These are phyloP conservation scores for Marasmius fiardii DNA, from an alignment of 1,284 basidiomycete species.

Conservation along the genomic window DNA sequence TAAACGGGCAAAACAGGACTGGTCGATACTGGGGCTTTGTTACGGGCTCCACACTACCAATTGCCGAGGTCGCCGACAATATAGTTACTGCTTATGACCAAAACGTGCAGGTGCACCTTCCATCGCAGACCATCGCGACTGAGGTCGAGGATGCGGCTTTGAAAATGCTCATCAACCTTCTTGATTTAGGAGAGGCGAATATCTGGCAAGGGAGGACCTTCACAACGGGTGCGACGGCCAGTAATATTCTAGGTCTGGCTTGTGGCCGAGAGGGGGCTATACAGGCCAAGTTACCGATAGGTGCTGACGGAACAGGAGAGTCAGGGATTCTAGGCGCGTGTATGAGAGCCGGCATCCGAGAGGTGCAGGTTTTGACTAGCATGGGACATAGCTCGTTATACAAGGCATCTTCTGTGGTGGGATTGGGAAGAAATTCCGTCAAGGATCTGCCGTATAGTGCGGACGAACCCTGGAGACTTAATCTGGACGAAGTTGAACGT, in stretches of 20 bases:
- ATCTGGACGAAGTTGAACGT: constrained; percentile 8
- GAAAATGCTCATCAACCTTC: not conserved
- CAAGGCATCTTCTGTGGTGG: constrained; percentile 13
- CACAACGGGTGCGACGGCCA: constrained; percentile 15
- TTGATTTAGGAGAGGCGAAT: too few relatives aligned
- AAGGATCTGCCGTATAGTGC: constrained; percentile 10
- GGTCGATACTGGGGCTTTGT: constrained; percentile 15
- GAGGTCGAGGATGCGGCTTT: constrained; percentile 10
- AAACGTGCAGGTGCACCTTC: constrained; percentile 10
- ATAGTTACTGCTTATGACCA: constrained; percentile 13
- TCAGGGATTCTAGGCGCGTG: constrained; percentile 11
- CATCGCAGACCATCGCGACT: constrained; percentile 9
- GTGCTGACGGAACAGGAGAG: constrained; percentile 8
- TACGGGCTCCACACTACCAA: constrained; percentile 9
- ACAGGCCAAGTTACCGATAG: not conserved
- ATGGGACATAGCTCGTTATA: constrained; percentile 12
- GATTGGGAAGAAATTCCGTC: constrained; percentile 8
- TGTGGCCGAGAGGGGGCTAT: constrained; percentile 14
- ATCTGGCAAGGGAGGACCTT: constrained; percentile 7
- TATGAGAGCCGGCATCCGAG: constrained; percentile 6
- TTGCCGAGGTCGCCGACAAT: constrained; percentile 13
- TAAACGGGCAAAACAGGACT: constrained; percentile 10
- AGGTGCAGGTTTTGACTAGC: constrained; percentile 13
- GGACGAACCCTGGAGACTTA: constrained; percentile 14
- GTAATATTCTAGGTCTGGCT: constrained; percentile 13